phyloP scores from a whole-genome alignment of 2,329 filamentous ascomycete genomes.

The Aspergillus awamori region DNA sequence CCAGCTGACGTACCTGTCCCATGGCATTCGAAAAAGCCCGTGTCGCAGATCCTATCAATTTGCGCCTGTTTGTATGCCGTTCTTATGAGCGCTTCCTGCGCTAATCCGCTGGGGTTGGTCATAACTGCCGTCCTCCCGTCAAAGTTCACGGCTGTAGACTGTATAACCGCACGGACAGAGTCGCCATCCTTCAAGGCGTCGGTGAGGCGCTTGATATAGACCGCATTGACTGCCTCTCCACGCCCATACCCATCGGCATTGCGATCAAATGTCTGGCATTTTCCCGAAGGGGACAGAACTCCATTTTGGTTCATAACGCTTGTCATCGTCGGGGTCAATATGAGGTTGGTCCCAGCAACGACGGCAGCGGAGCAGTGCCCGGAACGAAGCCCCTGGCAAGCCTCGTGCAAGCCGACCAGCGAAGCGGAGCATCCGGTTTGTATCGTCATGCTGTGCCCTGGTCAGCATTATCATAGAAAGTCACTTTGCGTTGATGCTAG shows the following conservation, averaged over 20 bases:
- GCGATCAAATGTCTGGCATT: constrained; percentile 32
- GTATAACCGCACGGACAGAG: constrained; percentile 36
- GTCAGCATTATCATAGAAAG: background rate
- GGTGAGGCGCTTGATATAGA: constrained; percentile 33
- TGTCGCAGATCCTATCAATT: background rate
- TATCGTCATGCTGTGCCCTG: background rate
- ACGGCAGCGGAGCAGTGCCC: constrained; percentile 29
- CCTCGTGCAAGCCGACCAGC: constrained; percentile 32
- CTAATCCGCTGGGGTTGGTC: background rate
- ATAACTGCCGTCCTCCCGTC: constrained; percentile 25
- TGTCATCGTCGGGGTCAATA: constrained; percentile 33
- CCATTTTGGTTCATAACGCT: constrained; percentile 34
- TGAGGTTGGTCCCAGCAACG: constrained; percentile 39
- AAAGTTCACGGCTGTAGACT: constrained; percentile 25
- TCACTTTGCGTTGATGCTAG: too few relatives aligned
- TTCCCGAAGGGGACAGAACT: constrained; percentile 37
- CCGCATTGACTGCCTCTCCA: constrained; percentile 37
- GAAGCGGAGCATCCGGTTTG: constrained; percentile 44
- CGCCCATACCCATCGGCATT: constrained; percentile 37
- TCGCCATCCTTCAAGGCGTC: constrained; percentile 31
- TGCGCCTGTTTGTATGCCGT: background rate
- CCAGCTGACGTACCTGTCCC: constrained; percentile 1
- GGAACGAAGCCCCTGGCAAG: constrained; percentile 25
- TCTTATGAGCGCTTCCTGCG: background rate
- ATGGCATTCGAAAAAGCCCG: constrained; percentile 7